Percentiles rank a stretch among this genome's conserved stretches.
Conservation (phyloP, 2,329 filamentous ascomycete genomes). For the Curvularia eragrostidis region DNA sequence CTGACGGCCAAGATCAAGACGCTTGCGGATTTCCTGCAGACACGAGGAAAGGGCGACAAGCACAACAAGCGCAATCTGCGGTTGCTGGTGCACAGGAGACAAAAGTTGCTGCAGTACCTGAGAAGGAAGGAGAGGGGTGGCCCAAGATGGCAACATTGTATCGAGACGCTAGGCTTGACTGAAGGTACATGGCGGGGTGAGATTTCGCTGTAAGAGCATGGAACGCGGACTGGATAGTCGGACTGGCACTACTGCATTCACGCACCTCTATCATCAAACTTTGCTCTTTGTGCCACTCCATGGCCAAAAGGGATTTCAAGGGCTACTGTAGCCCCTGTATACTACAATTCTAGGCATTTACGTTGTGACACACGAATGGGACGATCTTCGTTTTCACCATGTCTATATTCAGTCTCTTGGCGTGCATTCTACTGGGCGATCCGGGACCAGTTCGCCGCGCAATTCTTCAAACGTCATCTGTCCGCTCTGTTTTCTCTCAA, state of each 20-base stretch:
- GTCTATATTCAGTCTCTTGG: not conserved
- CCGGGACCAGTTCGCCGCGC: not conserved
- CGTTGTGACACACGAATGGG: not conserved
- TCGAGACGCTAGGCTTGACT: slow-evolving; percentile 82
- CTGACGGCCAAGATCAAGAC: slow-evolving; percentile 91
- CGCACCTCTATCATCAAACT: not conserved
- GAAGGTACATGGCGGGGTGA: slow-evolving; percentile 90
- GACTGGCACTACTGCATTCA: not conserved
- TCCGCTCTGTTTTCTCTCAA: not conserved
- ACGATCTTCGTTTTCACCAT: slow-evolving; percentile 31
- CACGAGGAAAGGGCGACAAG: slow-evolving; percentile 82
- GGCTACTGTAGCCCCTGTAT: slow-evolving; percentile 8
- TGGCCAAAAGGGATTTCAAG: slow-evolving; percentile 10
- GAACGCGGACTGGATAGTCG: not conserved
- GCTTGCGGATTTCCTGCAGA: slow-evolving; percentile 73
- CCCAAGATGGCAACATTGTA: slow-evolving; percentile 84
- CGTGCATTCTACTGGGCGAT: not conserved
- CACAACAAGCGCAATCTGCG: slow-evolving; percentile 91
- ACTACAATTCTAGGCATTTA: not conserved
- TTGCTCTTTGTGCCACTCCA: slow-evolving; percentile 1
- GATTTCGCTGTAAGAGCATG: slow-evolving; percentile 69
- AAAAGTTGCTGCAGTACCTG: slow-evolving; percentile 88
- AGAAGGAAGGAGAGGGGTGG: slow-evolving; percentile 89
- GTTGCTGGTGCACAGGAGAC: slow-evolving; percentile 83
- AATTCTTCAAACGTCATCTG: not conserved